Base-by-base conservation (phyloP, 2,329 filamentous ascomycete genomes). In the Cordyceps cateniannulata region DNA sequence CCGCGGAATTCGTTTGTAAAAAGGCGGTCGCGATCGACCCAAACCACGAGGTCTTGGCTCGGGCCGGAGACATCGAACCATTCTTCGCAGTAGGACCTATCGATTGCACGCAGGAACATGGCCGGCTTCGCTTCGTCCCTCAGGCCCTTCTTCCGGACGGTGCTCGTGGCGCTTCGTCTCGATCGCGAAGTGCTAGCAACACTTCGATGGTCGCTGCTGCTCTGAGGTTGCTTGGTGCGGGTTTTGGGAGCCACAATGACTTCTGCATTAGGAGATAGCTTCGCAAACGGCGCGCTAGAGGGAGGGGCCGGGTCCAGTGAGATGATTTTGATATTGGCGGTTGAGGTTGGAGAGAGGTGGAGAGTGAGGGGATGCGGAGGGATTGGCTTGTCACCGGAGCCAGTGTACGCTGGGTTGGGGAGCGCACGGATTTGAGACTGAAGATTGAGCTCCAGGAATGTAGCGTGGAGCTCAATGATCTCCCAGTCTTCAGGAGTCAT, bases 401-500 rank as follows among this genome's bases (percentile, higher is more conserved):
- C 77, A 48, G 76, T 79, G 71, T 85, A 90, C 25, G 82, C 78
- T 20, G 93, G 93, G 72, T 97, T 98, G 25, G 93, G 93, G 24
- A 99, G 80, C 20, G 93, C 93, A 68, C 95, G 88, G 67, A 99
- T 93, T 76, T 99, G 95, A 49, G 88, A 90, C 35, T 96, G 80
- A 57, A 99, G 86, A 73, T 99, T 98, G 65, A 97, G 81, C 71
- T 99, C 95, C 55, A 99, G 80, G 70, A 98, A 99, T 18, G 89
- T 95, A 5, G 95, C 95, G 77, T 99, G 95, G 2, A 99, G 80
- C 74, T 99, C 95, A 68, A 99, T 98, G 69, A 98, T 96, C 75
- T 99, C 95, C 95, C 95, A 99, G 72, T 99, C 95, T 62, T 96
- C 91, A 1, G 93, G 86, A 0, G 95, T 98, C 68, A 98, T 76